Evolutionary conservation across 75 land plant genomes (phyloP).

Genomic region (Picea glauca): DNA sequence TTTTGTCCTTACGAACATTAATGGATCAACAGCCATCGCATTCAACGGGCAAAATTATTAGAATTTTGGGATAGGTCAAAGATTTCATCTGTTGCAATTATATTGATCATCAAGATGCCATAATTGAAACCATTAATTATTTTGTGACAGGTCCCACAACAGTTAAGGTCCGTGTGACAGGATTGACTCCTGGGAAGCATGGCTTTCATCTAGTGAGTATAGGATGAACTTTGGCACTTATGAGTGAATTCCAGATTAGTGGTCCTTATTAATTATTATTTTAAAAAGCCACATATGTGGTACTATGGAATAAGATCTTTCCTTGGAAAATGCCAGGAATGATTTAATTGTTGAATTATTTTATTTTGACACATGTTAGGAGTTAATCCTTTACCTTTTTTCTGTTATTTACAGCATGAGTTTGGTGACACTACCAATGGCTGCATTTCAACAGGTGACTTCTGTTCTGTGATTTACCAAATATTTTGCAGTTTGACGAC

Average conservation of each 20-base stretch:
- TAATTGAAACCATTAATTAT: not conserved
- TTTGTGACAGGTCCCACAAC: constrained; percentile 71
- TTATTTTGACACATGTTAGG: not conserved
- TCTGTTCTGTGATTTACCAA: not conserved
- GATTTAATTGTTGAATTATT: not conserved
- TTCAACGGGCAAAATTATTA: not conserved
- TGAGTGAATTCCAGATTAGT: not conserved
- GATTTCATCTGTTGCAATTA: not conserved
- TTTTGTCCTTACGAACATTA: too few relatives aligned
- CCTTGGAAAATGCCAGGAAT: not conserved
- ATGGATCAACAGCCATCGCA: not conserved
- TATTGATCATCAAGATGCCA: not conserved
- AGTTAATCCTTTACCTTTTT: constrained; percentile 6
- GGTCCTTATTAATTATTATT: not conserved
- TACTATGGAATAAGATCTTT: too few relatives aligned
- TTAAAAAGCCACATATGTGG: too few relatives aligned
- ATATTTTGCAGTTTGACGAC: not conserved
- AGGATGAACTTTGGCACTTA: not conserved
- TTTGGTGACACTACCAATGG: constrained; percentile 96
- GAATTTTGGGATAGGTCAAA: not conserved
- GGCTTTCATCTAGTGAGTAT: constrained; percentile 79
- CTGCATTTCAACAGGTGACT: constrained; percentile 80
- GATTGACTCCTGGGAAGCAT: constrained; percentile 83
- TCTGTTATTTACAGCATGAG: constrained; percentile 55
- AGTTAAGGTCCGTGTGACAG: constrained; percentile 72